Evolutionary conservation across 345 rosid species (phyloP).

Genomic region (Eucalyptus microcorys): DNA sequence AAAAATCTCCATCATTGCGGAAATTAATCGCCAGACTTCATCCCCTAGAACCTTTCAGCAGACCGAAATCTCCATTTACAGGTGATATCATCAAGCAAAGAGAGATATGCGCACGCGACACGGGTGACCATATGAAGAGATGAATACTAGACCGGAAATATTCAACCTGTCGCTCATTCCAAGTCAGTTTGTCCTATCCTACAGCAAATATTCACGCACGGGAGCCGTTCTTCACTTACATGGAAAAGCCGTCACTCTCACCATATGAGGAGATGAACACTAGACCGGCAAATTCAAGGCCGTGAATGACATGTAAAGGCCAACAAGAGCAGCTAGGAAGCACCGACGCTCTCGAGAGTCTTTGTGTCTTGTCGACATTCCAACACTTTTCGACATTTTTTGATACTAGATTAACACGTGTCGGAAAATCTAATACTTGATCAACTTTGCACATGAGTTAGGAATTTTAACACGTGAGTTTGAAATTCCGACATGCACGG

Average conservation of each 20-base stretch:
- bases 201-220: neutral
- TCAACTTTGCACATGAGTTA: rapidly evolving
- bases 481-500: rapidly evolving
- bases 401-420: rapidly evolving
- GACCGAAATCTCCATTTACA: neutral
- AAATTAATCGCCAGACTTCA: neutral
- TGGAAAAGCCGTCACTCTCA: neutral
- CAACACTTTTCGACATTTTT: too few relatives aligned
- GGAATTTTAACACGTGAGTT: too few relatives aligned
- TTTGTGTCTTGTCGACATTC: too few relatives aligned
- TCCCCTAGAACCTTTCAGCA: neutral
- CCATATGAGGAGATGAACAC: neutral
- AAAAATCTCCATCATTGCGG: neutral
- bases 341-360: rapidly evolving
- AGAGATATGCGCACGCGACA: neutral
- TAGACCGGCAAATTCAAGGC: neutral
- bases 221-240: neutral
- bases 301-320: neutral
- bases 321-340: neutral
- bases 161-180: neutral
- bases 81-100: neutral
- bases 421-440: rapidly evolving
- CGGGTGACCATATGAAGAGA: neutral
- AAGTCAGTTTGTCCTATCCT: neutral
- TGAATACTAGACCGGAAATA: too few relatives aligned